Percentiles rank a stretch among this genome's conserved stretches.
These are phyloP conservation scores for Kazachstania kunashirensis DNA, from an alignment of 805 yeast genomes.

Conservation along the genomic window DNA sequence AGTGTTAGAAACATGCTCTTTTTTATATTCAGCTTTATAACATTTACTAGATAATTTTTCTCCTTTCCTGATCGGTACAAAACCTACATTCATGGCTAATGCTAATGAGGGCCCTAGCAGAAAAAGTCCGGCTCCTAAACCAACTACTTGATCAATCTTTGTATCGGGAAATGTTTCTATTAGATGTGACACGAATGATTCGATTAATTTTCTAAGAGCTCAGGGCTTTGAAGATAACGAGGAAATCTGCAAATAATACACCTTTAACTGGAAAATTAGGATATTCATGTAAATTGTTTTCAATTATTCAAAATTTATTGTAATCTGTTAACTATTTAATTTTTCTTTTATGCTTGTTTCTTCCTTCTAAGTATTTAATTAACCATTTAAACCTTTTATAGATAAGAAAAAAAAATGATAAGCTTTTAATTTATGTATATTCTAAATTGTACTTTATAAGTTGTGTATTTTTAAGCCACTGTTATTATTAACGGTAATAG, in stretches of 20 bases:
- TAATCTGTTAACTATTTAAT: too few species aligned
- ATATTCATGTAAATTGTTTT: slow-evolving; percentile 59
- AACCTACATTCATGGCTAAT: slow-evolving; percentile 75
- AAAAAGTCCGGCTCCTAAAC: slow-evolving; percentile 93
- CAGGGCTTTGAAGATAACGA: slow-evolving; percentile 86
- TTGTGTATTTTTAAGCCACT: too few species aligned
- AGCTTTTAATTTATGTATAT: too few species aligned
- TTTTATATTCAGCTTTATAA: slow-evolving; percentile 58
- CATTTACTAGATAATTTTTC: slow-evolving; percentile 91
- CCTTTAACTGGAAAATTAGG: slow-evolving; percentile 93
- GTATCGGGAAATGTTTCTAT: slow-evolving; percentile 42
- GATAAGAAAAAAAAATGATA: too few species aligned
- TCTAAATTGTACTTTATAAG: too few species aligned
- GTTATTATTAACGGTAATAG: too few species aligned
- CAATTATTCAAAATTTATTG: too few species aligned
- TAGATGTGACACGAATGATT: slow-evolving; percentile 73
- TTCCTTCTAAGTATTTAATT: too few species aligned
- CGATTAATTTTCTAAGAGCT: slow-evolving; percentile 66
- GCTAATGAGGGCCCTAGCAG: slow-evolving; percentile 93
- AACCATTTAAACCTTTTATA: too few species aligned
- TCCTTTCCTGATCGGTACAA: slow-evolving; percentile 91
- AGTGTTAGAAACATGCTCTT: slow-evolving; percentile 85
- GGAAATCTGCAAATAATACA: slow-evolving; percentile 84
- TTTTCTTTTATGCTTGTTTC: too few species aligned
- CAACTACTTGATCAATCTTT: slow-evolving; percentile 79